These are phyloP conservation scores for Pichia exigua DNA, from an alignment of 805 yeast genomes.

Conservation along the genomic window DNA sequence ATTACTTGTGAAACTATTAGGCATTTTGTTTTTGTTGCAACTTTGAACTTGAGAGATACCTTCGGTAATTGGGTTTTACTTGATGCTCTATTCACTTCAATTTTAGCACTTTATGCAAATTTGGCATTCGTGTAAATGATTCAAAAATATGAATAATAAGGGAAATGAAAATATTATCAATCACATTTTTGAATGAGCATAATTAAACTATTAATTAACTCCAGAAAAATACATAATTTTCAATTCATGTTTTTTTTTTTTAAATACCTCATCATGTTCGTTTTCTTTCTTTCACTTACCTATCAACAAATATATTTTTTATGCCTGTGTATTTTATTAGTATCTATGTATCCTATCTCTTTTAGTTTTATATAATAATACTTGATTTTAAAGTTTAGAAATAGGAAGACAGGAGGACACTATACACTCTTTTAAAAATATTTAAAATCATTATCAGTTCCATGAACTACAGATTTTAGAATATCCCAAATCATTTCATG, in stretches of 20 bases:
- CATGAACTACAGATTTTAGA: slow-evolving; percentile 15
- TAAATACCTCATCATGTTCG: background rate
- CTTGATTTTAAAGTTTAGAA: background rate
- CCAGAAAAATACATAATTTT: background rate
- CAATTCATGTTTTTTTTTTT: background rate
- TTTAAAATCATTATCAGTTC: slow-evolving; percentile 7
- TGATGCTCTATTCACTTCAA: slow-evolving; percentile 38
- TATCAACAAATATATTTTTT: background rate
- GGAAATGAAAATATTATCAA: background rate
- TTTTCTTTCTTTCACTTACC: background rate
- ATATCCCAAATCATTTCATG: slow-evolving; percentile 35
- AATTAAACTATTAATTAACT: background rate
- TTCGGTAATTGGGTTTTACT: slow-evolving; percentile 43
- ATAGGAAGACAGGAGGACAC: background rate
- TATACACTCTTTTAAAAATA: background rate
- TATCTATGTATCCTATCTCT: slow-evolving; percentile 1
- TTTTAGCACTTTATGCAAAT: slow-evolving; percentile 42
- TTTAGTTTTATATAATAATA: background rate
- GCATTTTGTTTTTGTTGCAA: slow-evolving; percentile 26
- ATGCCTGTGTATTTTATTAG: slow-evolving; percentile 3
- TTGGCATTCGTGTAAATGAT: slow-evolving; percentile 22
- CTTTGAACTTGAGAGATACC: slow-evolving; percentile 31
- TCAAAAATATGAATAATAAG: background rate
- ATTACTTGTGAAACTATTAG: slow-evolving; percentile 17
- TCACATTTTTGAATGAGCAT: background rate